A percentile compares a stretch with the other conserved stretches of the same genome.
Conservation (phyloP, 768 basidiomycete species). For the Amanita phalloides region DNA sequence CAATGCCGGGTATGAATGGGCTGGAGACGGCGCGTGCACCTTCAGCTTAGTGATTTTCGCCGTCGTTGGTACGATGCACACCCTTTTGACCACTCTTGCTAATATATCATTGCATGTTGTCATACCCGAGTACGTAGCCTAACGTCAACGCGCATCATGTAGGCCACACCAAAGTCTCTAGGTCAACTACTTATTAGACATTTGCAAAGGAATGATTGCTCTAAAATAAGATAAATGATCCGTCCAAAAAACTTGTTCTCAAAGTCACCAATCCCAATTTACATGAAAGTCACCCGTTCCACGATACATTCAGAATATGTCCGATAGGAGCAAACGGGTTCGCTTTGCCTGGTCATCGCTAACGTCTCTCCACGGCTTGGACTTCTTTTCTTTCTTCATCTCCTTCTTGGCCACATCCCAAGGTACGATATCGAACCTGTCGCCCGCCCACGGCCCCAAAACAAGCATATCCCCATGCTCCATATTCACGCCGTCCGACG, state of each 20-base stretch:
- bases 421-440: constrained; percentile 5
- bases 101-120: neutral
- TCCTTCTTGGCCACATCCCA: constrained; percentile 4
- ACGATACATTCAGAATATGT: neutral
- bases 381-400: constrained; percentile 3
- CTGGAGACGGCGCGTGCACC: neutral
- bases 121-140: neutral
- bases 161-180: neutral
- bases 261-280: neutral
- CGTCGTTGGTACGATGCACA: neutral
- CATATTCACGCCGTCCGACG: neutral
- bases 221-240: neutral
- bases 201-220: neutral
- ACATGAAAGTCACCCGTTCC: neutral
- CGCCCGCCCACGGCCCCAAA: constrained; percentile 3
- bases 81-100: neutral
- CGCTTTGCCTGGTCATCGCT: constrained; percentile 2
- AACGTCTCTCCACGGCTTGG: constrained; percentile 1
- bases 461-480: neutral
- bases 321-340: neutral
- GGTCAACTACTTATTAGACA: neutral
- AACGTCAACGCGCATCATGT: neutral
- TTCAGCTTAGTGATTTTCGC: neutral
- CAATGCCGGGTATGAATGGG: constrained; percentile 1
- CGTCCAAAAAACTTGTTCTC: neutral